These are phyloP conservation scores for Yamadazyma sp. DNA, from an alignment of 805 yeast species.

Conservation along the genomic window DNA sequence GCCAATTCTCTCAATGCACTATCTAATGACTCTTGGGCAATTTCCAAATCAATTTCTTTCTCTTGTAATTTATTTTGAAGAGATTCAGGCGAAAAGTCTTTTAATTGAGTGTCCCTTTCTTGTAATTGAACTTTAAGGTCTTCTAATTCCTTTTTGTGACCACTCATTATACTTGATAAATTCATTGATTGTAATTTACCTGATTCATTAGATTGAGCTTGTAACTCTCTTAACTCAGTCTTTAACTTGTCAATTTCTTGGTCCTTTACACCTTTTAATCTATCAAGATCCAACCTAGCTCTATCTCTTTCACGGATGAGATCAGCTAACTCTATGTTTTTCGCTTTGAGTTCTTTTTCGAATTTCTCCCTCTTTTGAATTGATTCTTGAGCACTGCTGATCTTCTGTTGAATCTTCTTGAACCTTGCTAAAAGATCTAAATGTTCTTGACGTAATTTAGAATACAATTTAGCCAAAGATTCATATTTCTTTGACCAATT, in stretches of 20 bases:
- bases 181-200: conserved; percentile 66
- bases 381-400: conserved; percentile 86
- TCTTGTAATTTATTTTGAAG: conserved; percentile 51
- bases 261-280: conserved; percentile 60
- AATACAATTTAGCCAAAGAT: conserved; percentile 81
- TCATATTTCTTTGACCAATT: conserved; percentile 88
- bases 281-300: conserved; percentile 78
- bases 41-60: conserved; percentile 76
- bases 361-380: conserved; percentile 76
- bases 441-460: conserved; percentile 91
- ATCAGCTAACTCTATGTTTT: conserved; percentile 84
- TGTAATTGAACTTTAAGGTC: conserved; percentile 48
- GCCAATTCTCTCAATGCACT: conserved; percentile 62
- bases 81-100: conserved; percentile 21
- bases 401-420: conserved; percentile 81
- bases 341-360: conserved; percentile 79
- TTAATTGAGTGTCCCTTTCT: conserved; percentile 24
- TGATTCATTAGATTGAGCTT: conserved; percentile 53
- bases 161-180: conserved; percentile 49
- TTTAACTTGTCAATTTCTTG: conserved; percentile 64
- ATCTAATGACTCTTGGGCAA: conserved; percentile 76
- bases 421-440: conserved; percentile 71
- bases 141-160: conserved; percentile 62
- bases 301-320: conserved; percentile 86
- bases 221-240: conserved; percentile 59